phyloP scores from a whole-genome alignment of 31 red algal genomes.

The Endocladia muricata region DNA sequence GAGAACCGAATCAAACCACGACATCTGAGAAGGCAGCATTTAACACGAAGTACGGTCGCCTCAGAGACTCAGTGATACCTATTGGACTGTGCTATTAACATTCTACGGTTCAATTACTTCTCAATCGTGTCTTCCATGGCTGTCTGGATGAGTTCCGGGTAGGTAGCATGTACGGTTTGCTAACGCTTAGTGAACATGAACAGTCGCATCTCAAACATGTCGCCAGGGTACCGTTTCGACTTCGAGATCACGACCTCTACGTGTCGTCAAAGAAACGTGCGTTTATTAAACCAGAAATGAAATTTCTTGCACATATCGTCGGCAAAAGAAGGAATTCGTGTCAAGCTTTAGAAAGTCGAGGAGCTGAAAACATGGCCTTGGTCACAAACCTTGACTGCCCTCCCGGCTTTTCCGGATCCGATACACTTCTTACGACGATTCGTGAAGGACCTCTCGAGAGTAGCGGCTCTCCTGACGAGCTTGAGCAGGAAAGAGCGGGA shows the following conservation, averaged over 20 bases:
- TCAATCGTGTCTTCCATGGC: conserved; percentile 6
- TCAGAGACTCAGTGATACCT: not conserved
- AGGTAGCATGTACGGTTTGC: not conserved
- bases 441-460: conserved; percentile 1
- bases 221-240: not conserved
- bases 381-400: conserved; percentile 10
- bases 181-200: conserved; percentile 12
- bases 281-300: not conserved
- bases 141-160: not conserved
- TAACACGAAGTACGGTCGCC: not conserved
- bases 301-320: not conserved
- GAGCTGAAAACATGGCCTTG: conserved; percentile 15
- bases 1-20: not conserved
- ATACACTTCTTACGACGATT: conserved; percentile 17
- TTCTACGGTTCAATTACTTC: not conserved
- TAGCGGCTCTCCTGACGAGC: conserved; percentile 1
- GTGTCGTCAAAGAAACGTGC: not conserved
- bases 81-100: conserved; percentile 7
- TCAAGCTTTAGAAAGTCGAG: not conserved
- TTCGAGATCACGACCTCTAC: not conserved
- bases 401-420: conserved; percentile 14
- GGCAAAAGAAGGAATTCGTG: not conserved
- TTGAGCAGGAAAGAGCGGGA: conserved; percentile 8
- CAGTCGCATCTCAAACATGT: not conserved
- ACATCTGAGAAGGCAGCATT: not conserved